Base-by-base conservation (phyloP, 2,329 filamentous ascomycete genomes). In the Diaporthe ampelina region DNA sequence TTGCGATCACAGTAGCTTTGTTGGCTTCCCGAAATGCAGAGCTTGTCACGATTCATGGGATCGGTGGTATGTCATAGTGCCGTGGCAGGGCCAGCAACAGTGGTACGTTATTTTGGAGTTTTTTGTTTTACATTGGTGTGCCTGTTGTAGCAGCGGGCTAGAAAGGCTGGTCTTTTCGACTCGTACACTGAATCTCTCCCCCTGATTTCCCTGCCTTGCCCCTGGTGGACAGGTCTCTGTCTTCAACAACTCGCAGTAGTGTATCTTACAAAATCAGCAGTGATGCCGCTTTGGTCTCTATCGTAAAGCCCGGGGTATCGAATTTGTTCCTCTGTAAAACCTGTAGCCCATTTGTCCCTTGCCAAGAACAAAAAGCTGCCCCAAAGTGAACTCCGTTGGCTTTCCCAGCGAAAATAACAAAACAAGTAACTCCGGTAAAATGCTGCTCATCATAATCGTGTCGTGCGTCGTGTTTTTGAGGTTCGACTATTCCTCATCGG, bases 381-480 rank as follows among this genome's bases (percentile, higher is more conserved):
- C 40, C 19, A 32, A 17, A 58, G 29, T 50, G 35, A 74, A 76
- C 74, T 68, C 74, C 74, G 37, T 74, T 54, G 63, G 57, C 58
- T 63, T 45, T 63, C 70, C 54, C 32, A 19, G 7, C 7, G 32
- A 45, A 35, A 29, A 73, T 48, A 52, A 61, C 3, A 43, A n/a
- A 61, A 32, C 32, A 19, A 32, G 32, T 11, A 48, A 74, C 50
- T 72, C 58, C 40, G 29, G 13, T 57, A 68, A 68, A 70, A 73
- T 70, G 73, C 70, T 70, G 73, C 70, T 48, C 32, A 79, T 79
- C 78, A 81, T 79, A 29, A 77, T 70, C 67, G 59, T 76, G 19
- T 69, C 43, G 56, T 75, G 56, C 56, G 52, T 56, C 19, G 21
- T 45, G 19, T 15, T 21, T 15, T 32, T 54, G 65, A 48, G 24